phyloP scores from a whole-genome alignment of 2,329 filamentous ascomycete genomes.

The Septoria petroselini region DNA sequence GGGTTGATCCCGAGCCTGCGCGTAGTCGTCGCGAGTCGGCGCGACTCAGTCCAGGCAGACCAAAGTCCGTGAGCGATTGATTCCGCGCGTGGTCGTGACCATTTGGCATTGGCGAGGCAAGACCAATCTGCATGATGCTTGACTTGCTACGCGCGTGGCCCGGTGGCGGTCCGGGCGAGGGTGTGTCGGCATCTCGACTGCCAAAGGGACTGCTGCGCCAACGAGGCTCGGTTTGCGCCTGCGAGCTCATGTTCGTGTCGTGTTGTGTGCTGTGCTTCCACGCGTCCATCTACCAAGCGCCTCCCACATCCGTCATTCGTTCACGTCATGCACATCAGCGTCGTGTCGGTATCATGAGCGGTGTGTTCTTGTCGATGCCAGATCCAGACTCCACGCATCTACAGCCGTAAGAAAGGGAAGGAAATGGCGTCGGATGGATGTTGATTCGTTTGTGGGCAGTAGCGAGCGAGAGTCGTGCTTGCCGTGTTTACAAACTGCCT shows the following conservation, averaged over 20 bases:
- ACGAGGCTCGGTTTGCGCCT: conserved; percentile 61
- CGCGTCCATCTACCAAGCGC: conserved; percentile 23
- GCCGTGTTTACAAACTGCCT: too few species aligned
- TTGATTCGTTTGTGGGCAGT: too few species aligned
- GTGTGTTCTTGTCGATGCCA: background rate
- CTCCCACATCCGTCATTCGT: conserved; percentile 12
- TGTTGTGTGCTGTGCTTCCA: conserved; percentile 25
- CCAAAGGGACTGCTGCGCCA: conserved; percentile 79
- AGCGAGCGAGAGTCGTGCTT: too few species aligned
- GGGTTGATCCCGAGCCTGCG: conserved; percentile 63
- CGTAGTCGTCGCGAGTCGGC: conserved; percentile 38
- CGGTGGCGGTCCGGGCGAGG: conserved; percentile 58
- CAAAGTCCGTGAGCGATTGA: conserved; percentile 60
- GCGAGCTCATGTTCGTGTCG: conserved; percentile 49
- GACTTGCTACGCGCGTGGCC: conserved; percentile 67
- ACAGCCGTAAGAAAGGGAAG: background rate
- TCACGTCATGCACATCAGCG: background rate
- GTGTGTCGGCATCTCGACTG: conserved; percentile 59
- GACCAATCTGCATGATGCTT: conserved; percentile 64
- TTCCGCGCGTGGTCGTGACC: conserved; percentile 66
- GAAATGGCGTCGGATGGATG: too few species aligned
- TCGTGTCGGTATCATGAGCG: too few species aligned
- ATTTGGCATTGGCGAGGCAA: conserved; percentile 42
- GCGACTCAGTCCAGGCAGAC: conserved; percentile 25
- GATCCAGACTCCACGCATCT: background rate